A percentile compares a stretch with the other conserved stretches of the same genome.
These are phyloP conservation scores for Salvia hispanica DNA, from an alignment of 257 asterid genomes.

Conservation along the genomic window DNA sequence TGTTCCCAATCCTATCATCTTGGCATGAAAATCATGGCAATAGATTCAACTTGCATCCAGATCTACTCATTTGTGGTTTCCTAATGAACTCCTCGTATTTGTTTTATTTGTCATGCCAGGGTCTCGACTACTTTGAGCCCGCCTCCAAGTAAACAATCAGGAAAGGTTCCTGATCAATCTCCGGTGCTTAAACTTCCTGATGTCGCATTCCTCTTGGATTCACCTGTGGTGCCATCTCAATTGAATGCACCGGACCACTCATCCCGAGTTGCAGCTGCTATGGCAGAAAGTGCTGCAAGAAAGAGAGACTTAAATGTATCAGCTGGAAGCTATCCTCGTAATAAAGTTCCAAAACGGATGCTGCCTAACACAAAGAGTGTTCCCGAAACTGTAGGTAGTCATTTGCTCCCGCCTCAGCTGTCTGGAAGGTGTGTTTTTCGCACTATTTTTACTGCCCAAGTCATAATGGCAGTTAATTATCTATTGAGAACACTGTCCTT, in stretches of 20 bases:
- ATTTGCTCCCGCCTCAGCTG: constrained; percentile 80
- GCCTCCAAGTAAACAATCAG: constrained; percentile 36
- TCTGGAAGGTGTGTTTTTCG: constrained; percentile 63
- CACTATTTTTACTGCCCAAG: neutral
- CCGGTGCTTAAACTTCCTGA: constrained; percentile 69
- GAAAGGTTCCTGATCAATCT: constrained; percentile 39
- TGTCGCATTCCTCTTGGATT: constrained; percentile 69
- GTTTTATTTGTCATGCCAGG: constrained; percentile 15
- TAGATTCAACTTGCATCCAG: neutral
- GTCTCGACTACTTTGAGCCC: constrained; percentile 38
- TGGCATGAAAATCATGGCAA: neutral
- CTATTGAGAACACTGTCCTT: neutral
- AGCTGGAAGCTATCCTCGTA: constrained; percentile 55
- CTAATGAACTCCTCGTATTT: constrained; percentile 14
- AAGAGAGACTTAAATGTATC: constrained; percentile 63
- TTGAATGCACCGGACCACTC: constrained; percentile 54
- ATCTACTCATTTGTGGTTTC: constrained; percentile 4
- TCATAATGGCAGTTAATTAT: neutral
- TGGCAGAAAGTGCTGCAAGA: constrained; percentile 70
- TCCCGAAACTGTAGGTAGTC: constrained; percentile 69
- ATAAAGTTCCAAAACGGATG: constrained; percentile 67
- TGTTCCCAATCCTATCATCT: constrained; percentile 20
- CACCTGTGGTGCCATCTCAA: constrained; percentile 54
- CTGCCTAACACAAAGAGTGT: constrained; percentile 60
- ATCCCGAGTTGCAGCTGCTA: constrained; percentile 83